Evolutionary conservation across 2,329 filamentous ascomycete species (phyloP).

Genomic region (Monosporascus sp.): DNA sequence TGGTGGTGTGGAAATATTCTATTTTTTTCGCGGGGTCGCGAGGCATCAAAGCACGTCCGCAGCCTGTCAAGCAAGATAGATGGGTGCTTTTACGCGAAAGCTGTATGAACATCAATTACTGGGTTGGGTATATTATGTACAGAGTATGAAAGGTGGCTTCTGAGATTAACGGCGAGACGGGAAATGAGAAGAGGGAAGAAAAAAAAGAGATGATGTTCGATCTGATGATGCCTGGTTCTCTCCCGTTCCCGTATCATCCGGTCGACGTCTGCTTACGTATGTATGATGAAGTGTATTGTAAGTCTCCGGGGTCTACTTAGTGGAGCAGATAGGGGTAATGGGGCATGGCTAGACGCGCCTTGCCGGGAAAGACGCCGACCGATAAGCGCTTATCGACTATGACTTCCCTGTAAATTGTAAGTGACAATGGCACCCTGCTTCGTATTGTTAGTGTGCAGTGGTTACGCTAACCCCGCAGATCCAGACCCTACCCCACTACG

Average conservation of each 20-base stretch:
- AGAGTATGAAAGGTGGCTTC: background rate
- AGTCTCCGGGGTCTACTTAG: too few relatives aligned
- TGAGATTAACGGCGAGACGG: background rate
- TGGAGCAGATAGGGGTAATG: too few relatives aligned
- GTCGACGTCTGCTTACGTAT: too few relatives aligned
- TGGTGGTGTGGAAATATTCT: background rate
- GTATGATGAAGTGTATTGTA: too few relatives aligned
- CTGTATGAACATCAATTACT: background rate
- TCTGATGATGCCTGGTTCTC: background rate
- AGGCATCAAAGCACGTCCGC: background rate
- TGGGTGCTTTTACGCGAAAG: background rate
- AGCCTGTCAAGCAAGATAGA: background rate
- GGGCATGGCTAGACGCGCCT: too few relatives aligned
- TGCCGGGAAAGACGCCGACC: too few relatives aligned
- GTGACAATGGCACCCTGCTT: too few relatives aligned
- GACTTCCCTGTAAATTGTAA: too few relatives aligned
- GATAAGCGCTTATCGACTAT: too few relatives aligned
- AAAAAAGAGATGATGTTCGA: background rate
- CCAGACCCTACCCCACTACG: too few relatives aligned
- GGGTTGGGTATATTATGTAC: background rate
- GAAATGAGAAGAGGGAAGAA: background rate
- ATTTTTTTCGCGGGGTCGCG: background rate
- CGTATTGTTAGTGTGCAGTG: too few relatives aligned
- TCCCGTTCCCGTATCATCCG: background rate
- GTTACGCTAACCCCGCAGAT: too few relatives aligned